Base-by-base conservation (phyloP, 2,329 filamentous ascomycete genomes). In the Hypocreales sp. region DNA sequence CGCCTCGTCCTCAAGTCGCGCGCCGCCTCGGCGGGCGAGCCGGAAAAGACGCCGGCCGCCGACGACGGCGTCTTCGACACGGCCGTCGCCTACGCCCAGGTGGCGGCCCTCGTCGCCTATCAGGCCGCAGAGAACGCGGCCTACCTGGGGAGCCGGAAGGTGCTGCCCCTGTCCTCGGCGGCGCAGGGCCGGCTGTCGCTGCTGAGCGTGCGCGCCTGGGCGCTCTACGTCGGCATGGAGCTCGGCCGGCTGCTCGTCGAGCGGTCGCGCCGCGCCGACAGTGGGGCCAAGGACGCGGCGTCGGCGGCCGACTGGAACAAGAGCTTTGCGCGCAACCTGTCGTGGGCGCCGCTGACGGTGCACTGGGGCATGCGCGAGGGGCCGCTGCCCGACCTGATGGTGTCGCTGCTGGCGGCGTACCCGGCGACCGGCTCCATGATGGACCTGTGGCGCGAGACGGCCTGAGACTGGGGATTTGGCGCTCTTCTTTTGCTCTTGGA, bases 81-180 rank as follows among this genome's bases (percentile, higher is more conserved):
- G 7, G 37, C 48, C 19, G 55, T 93, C 24, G 68, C 70, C 14
- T 76, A 72, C 50, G 56, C 67, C 6, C 79, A 90, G 49, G 68
- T 93, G 13, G 36, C 63, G 8, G 62, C 71, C 8, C 79, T 79
- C 48, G 53, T 78, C 8, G 47, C 58, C 8, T 92, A 79, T 58
- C 84, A 94, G 53, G 55, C 69, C 2, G 62, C 87, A 22, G 90
- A 98, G 60, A 94, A 93, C 54, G 64, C 67, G 21, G 79, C 79
- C 11, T 92, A 79, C 56, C 64, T 95, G 20, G 64, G 73, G 4
- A 60, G 62, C 33, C 84, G 84, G 49, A 75, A 77, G 13, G 67
- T 92, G 4, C 46, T 93, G 27, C 61, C 55, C 11, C 63, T 69
- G 54, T 51, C 53, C 5, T 58, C 63, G 10, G 60, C 65, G 25